phyloP scores from a whole-genome alignment of 2,329 filamentous ascomycete species.

The Pyricularia sp. region DNA sequence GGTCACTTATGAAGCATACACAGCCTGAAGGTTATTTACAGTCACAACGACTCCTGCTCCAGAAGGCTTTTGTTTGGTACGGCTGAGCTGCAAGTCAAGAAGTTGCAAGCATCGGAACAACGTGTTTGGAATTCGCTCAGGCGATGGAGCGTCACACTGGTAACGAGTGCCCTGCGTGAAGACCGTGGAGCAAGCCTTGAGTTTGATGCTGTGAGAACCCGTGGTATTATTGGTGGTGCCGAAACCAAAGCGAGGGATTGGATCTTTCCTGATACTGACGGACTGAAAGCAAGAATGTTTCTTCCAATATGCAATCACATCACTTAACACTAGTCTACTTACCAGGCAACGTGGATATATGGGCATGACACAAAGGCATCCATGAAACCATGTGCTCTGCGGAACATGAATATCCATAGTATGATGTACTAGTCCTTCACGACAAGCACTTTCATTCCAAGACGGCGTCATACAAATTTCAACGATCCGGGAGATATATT shows the following conservation, averaged over 20 bases:
- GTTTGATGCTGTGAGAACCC: too few species aligned
- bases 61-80: background rate
- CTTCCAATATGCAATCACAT: background rate
- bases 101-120: background rate
- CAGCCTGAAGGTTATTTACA: background rate
- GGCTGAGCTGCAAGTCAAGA: background rate
- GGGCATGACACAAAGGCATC: background rate
- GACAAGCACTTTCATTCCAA: background rate
- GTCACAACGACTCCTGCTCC: background rate
- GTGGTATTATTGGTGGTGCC: too few species aligned
- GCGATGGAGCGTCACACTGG: background rate
- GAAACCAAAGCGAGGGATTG: too few species aligned
- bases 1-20: background rate
- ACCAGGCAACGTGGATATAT: background rate
- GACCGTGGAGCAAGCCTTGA: too few species aligned
- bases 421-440: background rate
- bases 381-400: background rate
- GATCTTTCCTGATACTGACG: too few species aligned
- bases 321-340: background rate
- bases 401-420: background rate
- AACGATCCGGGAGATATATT: background rate
- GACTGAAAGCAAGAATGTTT: too few species aligned
- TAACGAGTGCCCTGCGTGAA: background rate
- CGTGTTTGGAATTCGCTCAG: background rate
- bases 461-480: background rate